These are phyloP conservation scores for Venturia effusa DNA, from an alignment of 2,329 filamentous ascomycete species.

Conservation along the genomic window DNA sequence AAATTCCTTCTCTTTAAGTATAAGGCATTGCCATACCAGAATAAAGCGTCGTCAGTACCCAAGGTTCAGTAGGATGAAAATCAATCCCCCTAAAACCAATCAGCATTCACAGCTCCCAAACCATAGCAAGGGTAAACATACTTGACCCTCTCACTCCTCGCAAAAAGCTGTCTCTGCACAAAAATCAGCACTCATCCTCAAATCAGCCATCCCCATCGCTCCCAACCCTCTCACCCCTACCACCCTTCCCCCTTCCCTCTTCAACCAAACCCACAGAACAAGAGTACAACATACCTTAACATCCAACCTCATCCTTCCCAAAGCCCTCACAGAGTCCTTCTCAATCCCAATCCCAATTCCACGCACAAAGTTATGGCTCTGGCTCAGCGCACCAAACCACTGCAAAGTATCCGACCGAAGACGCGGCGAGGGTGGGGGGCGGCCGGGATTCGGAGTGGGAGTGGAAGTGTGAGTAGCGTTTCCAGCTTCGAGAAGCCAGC, in stretches of 20 bases:
- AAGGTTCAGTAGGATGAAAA: conserved; percentile 18
- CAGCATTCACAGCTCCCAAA: conserved; percentile 49
- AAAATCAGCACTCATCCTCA: conserved; percentile 24
- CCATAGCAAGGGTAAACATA: not conserved
- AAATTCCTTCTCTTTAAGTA: not conserved
- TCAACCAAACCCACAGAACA: too few species aligned
- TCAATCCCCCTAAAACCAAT: not conserved
- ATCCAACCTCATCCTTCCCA: conserved; percentile 31
- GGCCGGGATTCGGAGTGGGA: not conserved
- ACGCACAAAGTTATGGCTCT: not conserved
- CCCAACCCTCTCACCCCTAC: not conserved
- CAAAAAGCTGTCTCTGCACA: conserved; percentile 66
- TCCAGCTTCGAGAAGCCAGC: not conserved
- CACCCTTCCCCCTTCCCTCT: not conserved
- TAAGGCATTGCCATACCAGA: conserved; percentile 51
- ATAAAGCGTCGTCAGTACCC: conserved; percentile 84
- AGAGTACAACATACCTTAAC: conserved; percentile 27
- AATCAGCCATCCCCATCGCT: not conserved
- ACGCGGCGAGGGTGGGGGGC: not conserved
- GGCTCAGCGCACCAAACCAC: not conserved
- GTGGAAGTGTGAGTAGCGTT: too few species aligned
- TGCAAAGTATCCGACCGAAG: not conserved
- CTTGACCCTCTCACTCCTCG: conserved; percentile 90
- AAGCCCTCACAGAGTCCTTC: not conserved
- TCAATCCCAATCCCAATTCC: not conserved